Base-by-base conservation (phyloP, 805 yeast species). In the Lipomyces starkeyi region DNA sequence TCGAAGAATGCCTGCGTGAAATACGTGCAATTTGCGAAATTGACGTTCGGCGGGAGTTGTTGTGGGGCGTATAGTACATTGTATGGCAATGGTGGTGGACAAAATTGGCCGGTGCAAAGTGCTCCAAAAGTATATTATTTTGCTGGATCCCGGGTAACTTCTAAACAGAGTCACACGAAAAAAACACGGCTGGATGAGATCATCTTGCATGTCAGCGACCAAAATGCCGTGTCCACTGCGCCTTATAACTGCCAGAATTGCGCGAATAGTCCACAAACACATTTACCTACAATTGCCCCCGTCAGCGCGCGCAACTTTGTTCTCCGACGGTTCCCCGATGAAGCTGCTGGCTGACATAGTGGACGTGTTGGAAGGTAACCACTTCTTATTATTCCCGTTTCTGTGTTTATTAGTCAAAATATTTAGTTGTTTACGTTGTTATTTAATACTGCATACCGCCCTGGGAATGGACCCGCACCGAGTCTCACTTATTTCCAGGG, bases 121-220 rank as follows among this genome's bases (percentile, higher is more conserved):
- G 22, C 49, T n/a, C 49, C 49, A n/a, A 43, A 17, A 43, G 20
- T 17, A n/a, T 8, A n/a, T 5, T n/a, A 43, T 5, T 43, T 17
- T 17, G 8, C 8, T 2, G n/a, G 8, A 6, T 17, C 4, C 49
- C 49, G 49, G 49, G 49, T 43, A 43, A 43, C 49, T 6, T 17
- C 22, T 43, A 43, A 43, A 43, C 22, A 43, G 49, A 43, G 49
- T 43, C 49, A 43, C 49, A 43, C 49, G 49, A 43, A 43, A 43
- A 43, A 43, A 43, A 17, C 11, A n/a, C 49, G 49, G 49, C 49
- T 43, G 22, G 8, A 43, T 43, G 49, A 43, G 49, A 43, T 43
- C 49, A 43, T 43, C 22, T 8, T 43, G 49, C 49, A n/a, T 43
- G 49, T 43, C 49, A 43, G 49, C 49, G 14, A n/a, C 49, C 49